These are phyloP conservation scores for Gonapodya prolifera DNA, from an alignment of 192 early-diverging fungal genomes.

Conservation along the genomic window DNA sequence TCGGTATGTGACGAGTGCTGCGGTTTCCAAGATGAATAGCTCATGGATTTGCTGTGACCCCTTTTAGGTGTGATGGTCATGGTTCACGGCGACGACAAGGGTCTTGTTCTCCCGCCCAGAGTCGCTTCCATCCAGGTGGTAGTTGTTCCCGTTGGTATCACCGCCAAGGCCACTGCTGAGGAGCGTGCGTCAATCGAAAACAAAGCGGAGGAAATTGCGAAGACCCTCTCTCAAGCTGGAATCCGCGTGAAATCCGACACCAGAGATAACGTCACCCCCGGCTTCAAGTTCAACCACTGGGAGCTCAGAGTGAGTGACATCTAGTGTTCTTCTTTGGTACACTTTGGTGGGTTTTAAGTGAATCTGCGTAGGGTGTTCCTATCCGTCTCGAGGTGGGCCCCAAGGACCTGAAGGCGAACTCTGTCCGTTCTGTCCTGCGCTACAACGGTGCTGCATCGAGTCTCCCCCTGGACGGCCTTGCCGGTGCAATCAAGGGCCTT, in stretches of 20 bases:
- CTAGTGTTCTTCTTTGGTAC: slow-evolving; percentile 8
- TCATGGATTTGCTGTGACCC: slow-evolving; percentile 69
- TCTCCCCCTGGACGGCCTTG: slow-evolving; percentile 49
- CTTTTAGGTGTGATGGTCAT: slow-evolving; percentile 71
- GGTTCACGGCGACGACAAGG: slow-evolving; percentile 98
- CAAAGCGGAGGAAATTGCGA: slow-evolving; percentile 55
- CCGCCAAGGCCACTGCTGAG: slow-evolving; percentile 69
- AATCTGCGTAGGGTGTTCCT: slow-evolving; percentile 69
- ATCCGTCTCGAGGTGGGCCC: slow-evolving; percentile 94
- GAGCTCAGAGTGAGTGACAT: slow-evolving; percentile 51
- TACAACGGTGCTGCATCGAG: slow-evolving; percentile 54
- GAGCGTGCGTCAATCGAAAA: slow-evolving; percentile 51
- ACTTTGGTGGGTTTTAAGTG: slow-evolving; percentile 9
- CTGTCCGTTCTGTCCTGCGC: slow-evolving; percentile 68
- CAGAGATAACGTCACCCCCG: slow-evolving; percentile 77
- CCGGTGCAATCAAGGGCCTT: slow-evolving; percentile 35
- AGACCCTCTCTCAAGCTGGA: slow-evolving; percentile 53
- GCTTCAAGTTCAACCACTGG: slow-evolving; percentile 99
- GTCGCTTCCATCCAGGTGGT: slow-evolving; percentile 82
- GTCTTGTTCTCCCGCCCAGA: slow-evolving; percentile 89
- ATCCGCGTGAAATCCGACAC: slow-evolving; percentile 68
- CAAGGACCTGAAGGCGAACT: slow-evolving; percentile 75
- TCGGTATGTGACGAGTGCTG: slow-evolving; percentile 54
- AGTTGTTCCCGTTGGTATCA: slow-evolving; percentile 87
- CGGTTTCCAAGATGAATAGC: slow-evolving; percentile 46